phyloP scores from a whole-genome alignment of 306 rosid genomes.

The Corylus americana region DNA sequence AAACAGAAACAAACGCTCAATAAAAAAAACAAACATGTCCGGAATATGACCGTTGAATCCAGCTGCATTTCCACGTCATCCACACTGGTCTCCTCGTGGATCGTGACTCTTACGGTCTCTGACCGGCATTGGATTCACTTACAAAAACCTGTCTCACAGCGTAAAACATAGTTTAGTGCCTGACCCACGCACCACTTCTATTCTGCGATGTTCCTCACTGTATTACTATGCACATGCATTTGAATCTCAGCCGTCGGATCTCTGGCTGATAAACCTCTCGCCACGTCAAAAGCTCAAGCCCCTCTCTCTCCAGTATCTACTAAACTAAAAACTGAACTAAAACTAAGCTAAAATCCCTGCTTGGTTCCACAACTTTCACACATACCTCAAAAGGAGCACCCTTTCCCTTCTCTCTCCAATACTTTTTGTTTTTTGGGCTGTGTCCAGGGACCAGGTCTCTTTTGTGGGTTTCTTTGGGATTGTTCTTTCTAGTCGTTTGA shows the following conservation, averaged over 20 bases:
- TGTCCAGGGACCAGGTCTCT: not conserved
- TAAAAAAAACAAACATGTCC: not conserved
- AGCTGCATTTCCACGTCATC: slow-evolving; percentile 43
- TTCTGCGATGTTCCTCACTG: slow-evolving; percentile 13
- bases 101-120: not conserved
- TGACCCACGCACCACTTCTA: not conserved
- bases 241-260: slow-evolving; percentile 35
- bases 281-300: not conserved
- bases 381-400: slow-evolving; percentile 45
- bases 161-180: not conserved
- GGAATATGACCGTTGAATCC: slow-evolving; percentile 40
- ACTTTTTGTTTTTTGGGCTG: slow-evolving; percentile 16
- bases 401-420: slow-evolving; percentile 32
- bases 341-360: not conserved
- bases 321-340: not conserved
- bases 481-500: slow-evolving; percentile 19
- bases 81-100: slow-evolving; percentile 26
- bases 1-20: not conserved
- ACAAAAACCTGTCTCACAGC: not conserved
- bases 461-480: slow-evolving; percentile 34
- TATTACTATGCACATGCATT: slow-evolving; percentile 21
- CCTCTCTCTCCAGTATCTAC: not conserved
- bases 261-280: slow-evolving; percentile 16
- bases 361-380: slow-evolving; percentile 11
- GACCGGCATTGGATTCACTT: not conserved